phyloP scores from a whole-genome alignment of 1,284 basidiomycete species.

The Mycosarcoma mackinlayi region DNA sequence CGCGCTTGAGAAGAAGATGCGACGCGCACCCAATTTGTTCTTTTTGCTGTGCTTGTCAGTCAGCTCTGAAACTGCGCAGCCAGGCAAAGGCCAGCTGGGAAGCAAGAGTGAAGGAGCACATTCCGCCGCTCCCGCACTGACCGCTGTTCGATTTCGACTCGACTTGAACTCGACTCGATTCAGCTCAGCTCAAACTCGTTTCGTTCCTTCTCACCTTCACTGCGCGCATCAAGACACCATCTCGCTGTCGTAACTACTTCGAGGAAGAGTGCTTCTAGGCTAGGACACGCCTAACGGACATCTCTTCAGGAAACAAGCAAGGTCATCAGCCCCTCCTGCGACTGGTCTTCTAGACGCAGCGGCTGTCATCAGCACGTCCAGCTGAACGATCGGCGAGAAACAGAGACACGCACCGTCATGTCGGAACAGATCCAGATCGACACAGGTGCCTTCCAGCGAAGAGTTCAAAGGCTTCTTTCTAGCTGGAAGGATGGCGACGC shows the following conservation, averaged over 20 bases:
- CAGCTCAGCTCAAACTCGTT: too few species aligned
- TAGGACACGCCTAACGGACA: too few species aligned
- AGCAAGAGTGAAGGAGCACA: too few species aligned
- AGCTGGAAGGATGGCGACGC: slow-evolving; percentile 47
- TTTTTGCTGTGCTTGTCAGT: neutral
- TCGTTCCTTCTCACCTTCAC: too few species aligned
- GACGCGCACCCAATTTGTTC: slow-evolving; percentile 26
- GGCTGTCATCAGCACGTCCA: neutral
- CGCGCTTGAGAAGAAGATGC: slow-evolving; percentile 32
- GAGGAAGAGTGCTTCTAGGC: too few species aligned
- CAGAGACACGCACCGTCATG: slow-evolving; percentile 22
- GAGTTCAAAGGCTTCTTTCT: slow-evolving; percentile 41
- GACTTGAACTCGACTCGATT: too few species aligned
- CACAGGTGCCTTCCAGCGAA: slow-evolving; percentile 44
- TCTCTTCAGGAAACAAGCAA: too few species aligned
- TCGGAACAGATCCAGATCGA: slow-evolving; percentile 61
- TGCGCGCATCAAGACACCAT: too few species aligned
- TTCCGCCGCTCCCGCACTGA: too few species aligned
- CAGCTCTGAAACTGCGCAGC: neutral
- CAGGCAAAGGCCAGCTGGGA: too few species aligned
- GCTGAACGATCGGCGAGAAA: neutral
- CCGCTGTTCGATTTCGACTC: too few species aligned
- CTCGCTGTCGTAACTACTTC: too few species aligned
- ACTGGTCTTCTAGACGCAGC: neutral
- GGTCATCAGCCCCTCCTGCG: neutral